Percentiles rank a stretch among this genome's conserved stretches.
Evolutionary conservation across 257 asterid species (phyloP).

Genomic region (Solanum neorickii): DNA sequence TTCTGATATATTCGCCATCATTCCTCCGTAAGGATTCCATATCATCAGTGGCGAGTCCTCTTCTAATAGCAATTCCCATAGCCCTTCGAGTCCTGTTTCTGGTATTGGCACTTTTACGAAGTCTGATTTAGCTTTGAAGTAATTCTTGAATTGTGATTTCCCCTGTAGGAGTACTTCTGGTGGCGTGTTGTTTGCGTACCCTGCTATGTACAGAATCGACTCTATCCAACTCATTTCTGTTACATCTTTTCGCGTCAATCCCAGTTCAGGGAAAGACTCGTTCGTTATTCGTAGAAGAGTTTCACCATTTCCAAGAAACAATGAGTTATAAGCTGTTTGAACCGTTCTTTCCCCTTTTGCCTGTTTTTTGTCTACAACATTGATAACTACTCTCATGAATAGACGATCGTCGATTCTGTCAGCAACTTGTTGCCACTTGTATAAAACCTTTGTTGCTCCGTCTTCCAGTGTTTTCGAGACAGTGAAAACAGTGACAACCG

Average conservation of each 20-base stretch:
- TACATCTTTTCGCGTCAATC: not conserved
- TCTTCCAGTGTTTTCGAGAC: not conserved
- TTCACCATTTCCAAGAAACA: not conserved
- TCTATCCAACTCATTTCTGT: slow-evolving; percentile 1
- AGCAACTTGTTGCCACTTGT: not conserved
- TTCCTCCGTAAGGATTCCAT: slow-evolving; percentile 7
- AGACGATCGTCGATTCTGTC: not conserved
- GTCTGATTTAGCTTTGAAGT: slow-evolving; percentile 10
- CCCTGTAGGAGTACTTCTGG: not conserved
- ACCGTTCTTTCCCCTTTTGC: not conserved
- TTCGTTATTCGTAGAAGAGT: not conserved
- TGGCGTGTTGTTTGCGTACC: not conserved
- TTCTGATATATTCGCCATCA: slow-evolving; percentile 1
- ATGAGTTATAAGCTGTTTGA: not conserved
- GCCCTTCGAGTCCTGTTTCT: not conserved
- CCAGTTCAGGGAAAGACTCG: slow-evolving; percentile 1
- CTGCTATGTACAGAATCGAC: not conserved
- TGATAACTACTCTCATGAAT: not conserved
- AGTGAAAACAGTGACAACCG: not conserved
- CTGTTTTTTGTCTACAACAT: not conserved
- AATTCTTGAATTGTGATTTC: not conserved
- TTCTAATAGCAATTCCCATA: not conserved
- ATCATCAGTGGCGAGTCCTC: not conserved
- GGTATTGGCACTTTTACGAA: not conserved
- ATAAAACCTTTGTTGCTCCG: not conserved